Evolutionary conservation across 1,284 basidiomycete species (phyloP).

Genomic region (Pisolithus thermaeus): DNA sequence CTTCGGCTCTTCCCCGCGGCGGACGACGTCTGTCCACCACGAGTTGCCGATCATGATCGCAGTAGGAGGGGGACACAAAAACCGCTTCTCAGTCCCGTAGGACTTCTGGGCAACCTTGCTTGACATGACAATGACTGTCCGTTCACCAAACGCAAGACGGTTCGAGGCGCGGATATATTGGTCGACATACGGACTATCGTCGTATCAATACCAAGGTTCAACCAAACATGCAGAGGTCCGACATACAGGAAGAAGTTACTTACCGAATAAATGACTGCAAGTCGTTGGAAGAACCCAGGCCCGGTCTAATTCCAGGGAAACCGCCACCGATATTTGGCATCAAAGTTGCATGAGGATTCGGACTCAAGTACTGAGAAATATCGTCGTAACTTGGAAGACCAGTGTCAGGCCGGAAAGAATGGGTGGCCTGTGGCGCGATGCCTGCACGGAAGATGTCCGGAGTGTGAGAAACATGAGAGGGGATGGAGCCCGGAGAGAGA

Average conservation of each 20-base stretch:
- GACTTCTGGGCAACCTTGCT: slow-evolving; percentile 96
- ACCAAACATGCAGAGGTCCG: slow-evolving; percentile 12
- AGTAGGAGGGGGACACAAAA: slow-evolving; percentile 93
- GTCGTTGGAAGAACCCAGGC: slow-evolving; percentile 58
- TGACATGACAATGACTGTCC: slow-evolving; percentile 93
- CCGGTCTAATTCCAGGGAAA: slow-evolving; percentile 58
- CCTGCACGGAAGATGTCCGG: slow-evolving; percentile 52
- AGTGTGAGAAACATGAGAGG: slow-evolving; percentile 41
- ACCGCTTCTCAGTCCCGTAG: slow-evolving; percentile 95
- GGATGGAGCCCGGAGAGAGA: slow-evolving; percentile 33
- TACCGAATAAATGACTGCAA: slow-evolving; percentile 77
- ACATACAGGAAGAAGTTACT: slow-evolving; percentile 17
- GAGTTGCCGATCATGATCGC: slow-evolving; percentile 92
- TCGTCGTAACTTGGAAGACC: slow-evolving; percentile 49
- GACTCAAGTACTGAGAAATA: slow-evolving; percentile 48
- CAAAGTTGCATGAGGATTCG: slow-evolving; percentile 46
- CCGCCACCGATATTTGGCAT: slow-evolving; percentile 58
- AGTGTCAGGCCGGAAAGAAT: slow-evolving; percentile 45
- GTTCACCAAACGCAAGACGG: slow-evolving; percentile 85
- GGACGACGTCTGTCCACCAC: slow-evolving; percentile 83
- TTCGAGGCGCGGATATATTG: slow-evolving; percentile 84
- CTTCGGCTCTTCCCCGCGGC: slow-evolving; percentile 68
- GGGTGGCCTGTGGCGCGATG: slow-evolving; percentile 63
- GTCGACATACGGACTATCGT: slow-evolving; percentile 64
- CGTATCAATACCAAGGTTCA: slow-evolving; percentile 2